Conservation (phyloP, 2,329 filamentous ascomycete species). For the Clonostachys solani region DNA sequence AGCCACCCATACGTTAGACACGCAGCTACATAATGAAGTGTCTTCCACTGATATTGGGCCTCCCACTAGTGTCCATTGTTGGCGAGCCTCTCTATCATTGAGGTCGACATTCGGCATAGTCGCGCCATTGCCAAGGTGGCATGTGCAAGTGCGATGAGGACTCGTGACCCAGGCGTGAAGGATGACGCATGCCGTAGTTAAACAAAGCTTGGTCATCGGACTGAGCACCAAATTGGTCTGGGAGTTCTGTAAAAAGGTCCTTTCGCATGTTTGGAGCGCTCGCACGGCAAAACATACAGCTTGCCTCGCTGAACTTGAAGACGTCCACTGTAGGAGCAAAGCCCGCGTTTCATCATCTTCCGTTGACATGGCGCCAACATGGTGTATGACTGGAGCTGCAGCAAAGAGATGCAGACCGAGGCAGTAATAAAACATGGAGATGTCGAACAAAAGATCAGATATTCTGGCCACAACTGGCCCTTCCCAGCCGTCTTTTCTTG, state of each 20-base stretch:
- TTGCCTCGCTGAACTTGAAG: too few species aligned
- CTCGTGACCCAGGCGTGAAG: too few species aligned
- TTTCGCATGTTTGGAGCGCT: too few species aligned
- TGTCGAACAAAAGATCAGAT: slow-evolving; percentile 20
- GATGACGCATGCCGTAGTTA: slow-evolving; percentile 7
- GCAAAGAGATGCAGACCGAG: slow-evolving; percentile 25
- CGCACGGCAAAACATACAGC: too few species aligned
- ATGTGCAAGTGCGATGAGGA: too few species aligned
- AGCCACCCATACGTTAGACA: slow-evolving; percentile 14
- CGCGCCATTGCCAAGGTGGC: too few species aligned
- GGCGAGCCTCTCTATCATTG: slow-evolving; percentile 7
- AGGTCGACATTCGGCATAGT: too few species aligned
- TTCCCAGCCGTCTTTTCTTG: slow-evolving; percentile 13
- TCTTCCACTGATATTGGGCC: slow-evolving; percentile 15
- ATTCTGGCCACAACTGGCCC: slow-evolving; percentile 16
- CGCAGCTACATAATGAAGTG: slow-evolving; percentile 22
- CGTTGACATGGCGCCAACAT: slow-evolving; percentile 14
- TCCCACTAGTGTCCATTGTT: slow-evolving; percentile 18
- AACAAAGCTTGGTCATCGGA: slow-evolving; percentile 2
- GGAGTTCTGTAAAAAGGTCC: too few species aligned
- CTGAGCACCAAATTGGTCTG: too few species aligned
- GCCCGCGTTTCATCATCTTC: too few species aligned
- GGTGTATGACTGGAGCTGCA: slow-evolving; percentile 28
- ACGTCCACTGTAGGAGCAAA: too few species aligned
- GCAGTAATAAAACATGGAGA: slow-evolving; percentile 27